Base-by-base conservation (phyloP, 768 basidiomycete genomes). In the Phanerochaete carnosa region DNA sequence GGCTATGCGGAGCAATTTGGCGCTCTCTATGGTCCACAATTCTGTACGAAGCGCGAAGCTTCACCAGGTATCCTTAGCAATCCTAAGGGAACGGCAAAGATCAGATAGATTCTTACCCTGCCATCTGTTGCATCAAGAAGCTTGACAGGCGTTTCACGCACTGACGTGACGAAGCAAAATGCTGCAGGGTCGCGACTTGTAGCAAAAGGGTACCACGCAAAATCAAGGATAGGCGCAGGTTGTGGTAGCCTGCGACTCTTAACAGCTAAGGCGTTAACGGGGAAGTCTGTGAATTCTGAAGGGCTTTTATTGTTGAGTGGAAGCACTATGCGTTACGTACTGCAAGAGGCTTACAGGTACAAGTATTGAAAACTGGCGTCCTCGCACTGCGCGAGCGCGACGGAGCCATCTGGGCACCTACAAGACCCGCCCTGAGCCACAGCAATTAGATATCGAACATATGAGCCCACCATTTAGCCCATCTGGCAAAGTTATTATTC, bases 21-120 rank as follows among this genome's bases (percentile, higher is more conserved):
- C 95, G 83, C 74, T 98, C 96, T n/a, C 90, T 79, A 67, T 98
- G 95, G 71, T 98, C 95, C 11, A 98, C 83, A 39, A 98, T 96
- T 43, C 80, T 80, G 72, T 98, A 98, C 0, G 93, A 95, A 0
- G 95, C 96, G 19, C 95, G 85, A 22, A 93, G 82, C 95, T 97
- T 65, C 30, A 53, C 11, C 51, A 47, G 15, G 15, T 28, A 26
- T 11, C 50, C 26, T 23, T 26, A 55, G 33, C 22, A 43, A 25
- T 45, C 12, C 35, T 51, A 23, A 39, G 25, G 26, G 33, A 32
- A 37, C 11, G 15, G 32, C 13, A 45, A 23, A n/a, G n/a, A n/a
- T n/a, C n/a, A n/a, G n/a, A n/a, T n/a, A n/a, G n/a, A n/a, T n/a
- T n/a, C 82, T 51, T 68, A 94, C 95, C 71, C 87, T 76, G 45